Percentiles rank a stretch among this genome's conserved stretches.
phyloP scores from a whole-genome alignment of 768 basidiomycete genomes.

The Leucogyrophana mollusca region DNA sequence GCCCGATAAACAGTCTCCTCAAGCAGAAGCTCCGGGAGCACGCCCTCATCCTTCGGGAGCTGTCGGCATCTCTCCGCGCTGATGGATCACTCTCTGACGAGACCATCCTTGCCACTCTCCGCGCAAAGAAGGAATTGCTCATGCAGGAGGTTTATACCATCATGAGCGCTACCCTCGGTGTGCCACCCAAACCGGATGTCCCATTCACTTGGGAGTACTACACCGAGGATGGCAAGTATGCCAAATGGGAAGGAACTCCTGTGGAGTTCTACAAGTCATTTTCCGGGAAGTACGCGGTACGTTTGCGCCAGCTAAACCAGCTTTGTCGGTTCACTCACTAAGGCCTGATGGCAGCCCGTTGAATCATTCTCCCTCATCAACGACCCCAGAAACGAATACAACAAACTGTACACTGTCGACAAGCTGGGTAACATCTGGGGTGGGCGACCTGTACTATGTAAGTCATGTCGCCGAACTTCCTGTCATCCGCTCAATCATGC shows the following conservation, averaged over 20 bases:
- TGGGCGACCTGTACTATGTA: constrained; percentile 81
- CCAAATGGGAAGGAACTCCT: constrained; percentile 79
- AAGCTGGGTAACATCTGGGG: constrained; percentile 93
- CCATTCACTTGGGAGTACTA: constrained; percentile 89
- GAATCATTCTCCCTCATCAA: constrained; percentile 93
- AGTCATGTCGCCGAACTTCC: constrained; percentile 23
- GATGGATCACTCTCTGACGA: constrained; percentile 43
- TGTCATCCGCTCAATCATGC: background rate
- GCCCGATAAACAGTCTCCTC: constrained; percentile 72
- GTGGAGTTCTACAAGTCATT: constrained; percentile 75
- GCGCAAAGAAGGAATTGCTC: constrained; percentile 82
- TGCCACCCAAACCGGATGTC: constrained; percentile 72
- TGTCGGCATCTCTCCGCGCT: constrained; percentile 52
- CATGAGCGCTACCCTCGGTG: constrained; percentile 83
- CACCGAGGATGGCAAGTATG: constrained; percentile 72
- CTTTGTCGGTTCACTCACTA: constrained; percentile 4
- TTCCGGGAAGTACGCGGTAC: constrained; percentile 53
- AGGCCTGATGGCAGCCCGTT: constrained; percentile 43
- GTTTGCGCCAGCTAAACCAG: constrained; percentile 17
- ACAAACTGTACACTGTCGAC: constrained; percentile 86
- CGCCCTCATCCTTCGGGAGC: constrained; percentile 73
- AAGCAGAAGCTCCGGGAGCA: constrained; percentile 93
- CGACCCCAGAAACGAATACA: constrained; percentile 86
- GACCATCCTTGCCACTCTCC: constrained; percentile 51
- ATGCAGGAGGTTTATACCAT: constrained; percentile 83